These are phyloP conservation scores for Pseudonitzschia pungens DNA, from an alignment of 108 stramenopile species.

Conservation along the genomic window DNA sequence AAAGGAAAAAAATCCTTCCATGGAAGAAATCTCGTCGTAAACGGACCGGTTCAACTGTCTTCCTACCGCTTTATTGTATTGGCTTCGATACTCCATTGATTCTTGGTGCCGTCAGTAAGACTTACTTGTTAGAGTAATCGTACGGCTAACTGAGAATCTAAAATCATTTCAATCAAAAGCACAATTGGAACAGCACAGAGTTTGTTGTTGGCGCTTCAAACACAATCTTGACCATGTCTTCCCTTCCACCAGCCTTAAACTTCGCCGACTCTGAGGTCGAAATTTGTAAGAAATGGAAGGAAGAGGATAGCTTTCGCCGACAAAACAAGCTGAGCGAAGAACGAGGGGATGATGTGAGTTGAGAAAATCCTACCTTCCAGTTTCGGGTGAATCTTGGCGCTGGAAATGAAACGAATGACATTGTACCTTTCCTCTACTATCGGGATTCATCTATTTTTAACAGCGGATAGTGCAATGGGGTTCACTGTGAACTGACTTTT, in stretches of 20 bases:
- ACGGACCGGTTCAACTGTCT: too few species aligned
- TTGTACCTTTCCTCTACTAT: too few species aligned
- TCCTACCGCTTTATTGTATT: too few species aligned
- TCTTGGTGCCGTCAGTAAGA: too few species aligned
- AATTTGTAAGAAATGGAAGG: conserved; percentile 77
- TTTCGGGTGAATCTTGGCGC: not conserved
- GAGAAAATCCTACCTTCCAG: not conserved
- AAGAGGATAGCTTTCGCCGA: conserved; percentile 69
- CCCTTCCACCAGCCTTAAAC: conserved; percentile 76
- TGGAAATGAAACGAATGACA: too few species aligned
- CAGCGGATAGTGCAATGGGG: not conserved
- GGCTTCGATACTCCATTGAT: too few species aligned
- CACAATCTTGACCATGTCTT: conserved; percentile 46
- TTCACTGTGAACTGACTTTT: not conserved
- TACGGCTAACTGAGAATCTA: too few species aligned
- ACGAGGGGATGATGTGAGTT: conserved; percentile 77
- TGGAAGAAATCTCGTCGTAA: too few species aligned
- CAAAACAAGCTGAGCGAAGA: conserved; percentile 69
- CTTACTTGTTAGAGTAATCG: too few species aligned
- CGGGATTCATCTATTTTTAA: too few species aligned
- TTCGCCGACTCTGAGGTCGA: conserved; percentile 82
- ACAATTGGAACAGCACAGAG: not conserved
- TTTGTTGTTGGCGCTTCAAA: not conserved
- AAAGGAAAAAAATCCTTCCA: too few species aligned
- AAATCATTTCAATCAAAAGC: too few species aligned